A percentile compares a stretch with the other conserved stretches of the same genome.
These are phyloP conservation scores for Metschnikowia reukaufii DNA, from an alignment of 805 yeast genomes.

Conservation along the genomic window DNA sequence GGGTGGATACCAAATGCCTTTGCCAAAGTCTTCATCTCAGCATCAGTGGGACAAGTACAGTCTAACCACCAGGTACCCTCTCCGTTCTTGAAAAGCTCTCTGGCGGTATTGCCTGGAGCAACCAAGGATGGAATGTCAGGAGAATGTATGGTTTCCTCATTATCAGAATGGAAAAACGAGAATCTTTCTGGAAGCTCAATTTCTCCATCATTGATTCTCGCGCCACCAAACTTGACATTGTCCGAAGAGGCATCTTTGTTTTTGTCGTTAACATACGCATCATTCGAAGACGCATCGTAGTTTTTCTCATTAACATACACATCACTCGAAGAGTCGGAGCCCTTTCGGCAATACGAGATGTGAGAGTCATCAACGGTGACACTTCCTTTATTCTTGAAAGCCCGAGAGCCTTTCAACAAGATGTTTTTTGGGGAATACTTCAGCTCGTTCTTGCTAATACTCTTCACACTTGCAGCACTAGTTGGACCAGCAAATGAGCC, in stretches of 20 bases:
- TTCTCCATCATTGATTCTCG: slow-evolving; percentile 31
- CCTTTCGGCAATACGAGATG: slow-evolving; percentile 3
- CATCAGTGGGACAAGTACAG: slow-evolving; percentile 90
- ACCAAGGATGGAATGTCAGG: slow-evolving; percentile 81
- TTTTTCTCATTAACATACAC: slow-evolving; percentile 21
- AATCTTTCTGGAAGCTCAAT: slow-evolving; percentile 67
- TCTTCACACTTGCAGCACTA: slow-evolving; percentile 8
- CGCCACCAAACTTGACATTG: slow-evolving; percentile 42
- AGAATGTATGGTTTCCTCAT: slow-evolving; percentile 87
- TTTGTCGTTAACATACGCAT: slow-evolving; percentile 21
- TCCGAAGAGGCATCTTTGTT: slow-evolving; percentile 27
- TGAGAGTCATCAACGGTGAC: background rate
- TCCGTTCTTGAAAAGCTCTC: slow-evolving; percentile 66
- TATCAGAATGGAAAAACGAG: slow-evolving; percentile 76
- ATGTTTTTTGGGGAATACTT: slow-evolving; percentile 59
- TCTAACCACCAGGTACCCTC: slow-evolving; percentile 96
- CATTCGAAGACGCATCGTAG: slow-evolving; percentile 26
- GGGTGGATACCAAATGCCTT: slow-evolving; percentile 98
- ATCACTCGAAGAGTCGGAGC: slow-evolving; percentile 27
- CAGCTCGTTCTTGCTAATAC: slow-evolving; percentile 56
- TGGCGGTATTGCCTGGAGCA: slow-evolving; percentile 60
- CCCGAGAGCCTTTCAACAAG: slow-evolving; percentile 18
- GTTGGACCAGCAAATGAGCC: background rate
- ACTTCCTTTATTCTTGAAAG: background rate
- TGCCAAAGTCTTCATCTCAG: slow-evolving; percentile 87